A percentile compares a stretch with the other conserved stretches of the same genome.
Evolutionary conservation across 139 green algal species (phyloP).

Genomic region (Coelastrella sp.): DNA sequence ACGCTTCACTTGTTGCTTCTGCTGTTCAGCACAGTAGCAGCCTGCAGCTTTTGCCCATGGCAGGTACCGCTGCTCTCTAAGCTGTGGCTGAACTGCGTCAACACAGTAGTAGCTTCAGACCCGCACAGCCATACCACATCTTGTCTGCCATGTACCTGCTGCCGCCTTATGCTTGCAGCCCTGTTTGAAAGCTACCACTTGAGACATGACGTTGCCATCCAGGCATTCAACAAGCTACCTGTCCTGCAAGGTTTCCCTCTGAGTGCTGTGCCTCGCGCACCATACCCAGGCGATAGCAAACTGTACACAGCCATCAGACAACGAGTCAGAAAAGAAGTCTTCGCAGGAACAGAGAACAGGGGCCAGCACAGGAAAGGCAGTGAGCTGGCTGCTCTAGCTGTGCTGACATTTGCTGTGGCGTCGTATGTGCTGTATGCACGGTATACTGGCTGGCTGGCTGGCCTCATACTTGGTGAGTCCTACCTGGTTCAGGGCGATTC

Average conservation of each 20-base stretch:
- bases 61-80: no score
- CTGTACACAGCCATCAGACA: conserved; percentile 65
- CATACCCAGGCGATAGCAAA: conserved; percentile 61
- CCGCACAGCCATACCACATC: no score
- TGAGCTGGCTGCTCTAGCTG: conserved; percentile 71
- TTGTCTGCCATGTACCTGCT: no score
- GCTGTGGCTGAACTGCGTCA: no score
- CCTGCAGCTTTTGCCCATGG: no score
- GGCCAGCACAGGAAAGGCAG: conserved; percentile 79
- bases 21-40: no score
- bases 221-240: conserved; percentile 69
- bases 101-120: no score
- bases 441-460: conserved; percentile 70
- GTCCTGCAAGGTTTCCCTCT: conserved; percentile 84
- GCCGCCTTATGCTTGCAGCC: conserved; percentile 25
- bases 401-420: conserved; percentile 70
- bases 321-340: conserved; percentile 83
- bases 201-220: conserved; percentile 62
- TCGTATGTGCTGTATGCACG: conserved; percentile 72
- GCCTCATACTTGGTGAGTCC: conserved; percentile 67
- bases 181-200: conserved; percentile 83
- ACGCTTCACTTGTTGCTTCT: no score
- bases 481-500: not conserved
- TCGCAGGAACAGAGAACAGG: conserved; percentile 74
- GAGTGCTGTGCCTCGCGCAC: conserved; percentile 72